A percentile compares a stretch with the other conserved stretches of the same genome.
phyloP scores from a whole-genome alignment of 768 basidiomycete genomes.

The Daedalea quercina region DNA sequence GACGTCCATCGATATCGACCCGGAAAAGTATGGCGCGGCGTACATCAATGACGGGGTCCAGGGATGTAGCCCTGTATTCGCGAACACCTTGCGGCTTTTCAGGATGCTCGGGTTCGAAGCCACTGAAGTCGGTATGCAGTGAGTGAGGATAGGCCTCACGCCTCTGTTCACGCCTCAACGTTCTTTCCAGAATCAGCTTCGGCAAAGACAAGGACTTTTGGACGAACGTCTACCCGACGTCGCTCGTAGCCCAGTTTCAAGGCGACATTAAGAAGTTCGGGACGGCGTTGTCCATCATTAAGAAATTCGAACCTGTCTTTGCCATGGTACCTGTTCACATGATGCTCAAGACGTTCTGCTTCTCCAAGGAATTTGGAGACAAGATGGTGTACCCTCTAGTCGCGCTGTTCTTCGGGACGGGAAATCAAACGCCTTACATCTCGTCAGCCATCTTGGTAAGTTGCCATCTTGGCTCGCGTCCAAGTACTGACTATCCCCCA shows the following conservation, averaged over 20 bases:
- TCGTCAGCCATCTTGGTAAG: constrained; percentile 26
- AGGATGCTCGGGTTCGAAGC: constrained; percentile 26
- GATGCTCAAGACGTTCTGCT: constrained; percentile 29
- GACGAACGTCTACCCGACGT: constrained; percentile 32
- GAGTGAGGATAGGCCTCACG: too few species aligned
- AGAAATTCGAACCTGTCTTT: constrained; percentile 25
- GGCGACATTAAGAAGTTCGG: constrained; percentile 28
- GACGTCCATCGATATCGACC: constrained; percentile 26
- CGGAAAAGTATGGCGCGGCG: constrained; percentile 23
- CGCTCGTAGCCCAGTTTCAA: constrained; percentile 22
- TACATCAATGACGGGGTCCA: constrained; percentile 33
- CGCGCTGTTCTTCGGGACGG: constrained; percentile 30
- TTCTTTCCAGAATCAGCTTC: constrained; percentile 22
- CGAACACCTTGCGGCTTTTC: constrained; percentile 29
- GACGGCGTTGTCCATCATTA: constrained; percentile 24
- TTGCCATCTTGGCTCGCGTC: not conserved
- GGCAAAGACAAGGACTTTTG: constrained; percentile 30
- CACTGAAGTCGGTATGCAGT: constrained; percentile 29
- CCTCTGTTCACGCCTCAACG: too few species aligned
- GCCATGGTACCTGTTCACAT: constrained; percentile 27
- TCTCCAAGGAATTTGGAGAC: constrained; percentile 30
- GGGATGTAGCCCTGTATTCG: constrained; percentile 29
- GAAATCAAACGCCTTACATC: constrained; percentile 31
- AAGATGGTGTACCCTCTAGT: constrained; percentile 31
- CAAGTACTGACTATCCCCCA: not conserved